A percentile compares a stretch with the other conserved stretches of the same genome.
Evolutionary conservation across 805 yeast genomes (phyloP).

Genomic region (Wickerhamomyces bovis): DNA sequence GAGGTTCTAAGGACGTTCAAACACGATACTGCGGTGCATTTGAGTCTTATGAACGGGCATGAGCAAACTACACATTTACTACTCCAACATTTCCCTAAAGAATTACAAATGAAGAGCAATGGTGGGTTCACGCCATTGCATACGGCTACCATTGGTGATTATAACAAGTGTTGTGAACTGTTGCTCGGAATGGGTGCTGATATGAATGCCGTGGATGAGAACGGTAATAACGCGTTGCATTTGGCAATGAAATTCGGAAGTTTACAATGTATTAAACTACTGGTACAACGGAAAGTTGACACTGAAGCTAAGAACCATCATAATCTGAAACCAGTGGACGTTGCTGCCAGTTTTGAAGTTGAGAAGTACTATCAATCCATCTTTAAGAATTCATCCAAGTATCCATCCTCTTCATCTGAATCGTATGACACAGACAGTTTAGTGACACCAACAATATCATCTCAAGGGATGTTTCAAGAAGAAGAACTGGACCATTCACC

Average conservation of each 20-base stretch:
- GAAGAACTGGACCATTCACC: background rate
- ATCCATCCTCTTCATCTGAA: conserved; percentile 16
- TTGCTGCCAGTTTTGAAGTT: conserved; percentile 48
- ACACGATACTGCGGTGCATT: conserved; percentile 62
- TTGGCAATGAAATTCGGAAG: conserved; percentile 71
- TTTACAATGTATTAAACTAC: conserved; percentile 45
- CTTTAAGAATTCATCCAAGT: conserved; percentile 3
- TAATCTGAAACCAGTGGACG: conserved; percentile 65
- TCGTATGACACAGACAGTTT: conserved; percentile 8
- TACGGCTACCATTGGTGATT: conserved; percentile 55
- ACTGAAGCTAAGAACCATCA: conserved; percentile 42
- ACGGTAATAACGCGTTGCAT: conserved; percentile 82
- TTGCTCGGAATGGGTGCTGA: conserved; percentile 74
- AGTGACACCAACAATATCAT: conserved; percentile 1
- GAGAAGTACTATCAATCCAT: conserved; percentile 32
- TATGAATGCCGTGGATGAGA: conserved; percentile 60
- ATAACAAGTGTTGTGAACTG: conserved; percentile 55
- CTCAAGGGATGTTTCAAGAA: background rate
- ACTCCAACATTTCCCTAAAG: conserved; percentile 56
- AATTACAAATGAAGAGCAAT: conserved; percentile 42
- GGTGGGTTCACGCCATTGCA: conserved; percentile 62
- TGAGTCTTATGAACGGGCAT: conserved; percentile 58
- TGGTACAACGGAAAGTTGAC: conserved; percentile 46
- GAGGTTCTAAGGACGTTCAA: conserved; percentile 49
- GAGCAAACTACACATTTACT: conserved; percentile 69